Conservation (phyloP, 495 filamentous ascomycete genomes). For the Penicillium fimorum region DNA sequence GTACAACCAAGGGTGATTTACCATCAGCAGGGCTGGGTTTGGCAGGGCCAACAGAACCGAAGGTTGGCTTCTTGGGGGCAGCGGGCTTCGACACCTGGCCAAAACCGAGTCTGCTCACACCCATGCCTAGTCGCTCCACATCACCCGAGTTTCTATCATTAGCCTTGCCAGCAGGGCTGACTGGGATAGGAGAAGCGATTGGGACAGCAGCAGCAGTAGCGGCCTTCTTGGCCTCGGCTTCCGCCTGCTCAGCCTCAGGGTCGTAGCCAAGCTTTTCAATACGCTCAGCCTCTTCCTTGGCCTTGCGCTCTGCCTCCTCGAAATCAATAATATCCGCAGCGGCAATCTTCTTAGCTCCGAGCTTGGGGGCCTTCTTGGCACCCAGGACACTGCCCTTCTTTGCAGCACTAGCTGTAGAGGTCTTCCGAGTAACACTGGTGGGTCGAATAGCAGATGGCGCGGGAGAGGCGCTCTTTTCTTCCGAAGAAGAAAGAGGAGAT, state of each 20-base stretch:
- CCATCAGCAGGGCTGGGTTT: conserved; percentile 59
- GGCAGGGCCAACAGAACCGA: conserved; percentile 78
- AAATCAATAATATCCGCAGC: conserved; percentile 80
- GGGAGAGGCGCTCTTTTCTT: conserved; percentile 45
- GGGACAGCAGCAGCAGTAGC: conserved; percentile 50
- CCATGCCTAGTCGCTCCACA: conserved; percentile 88
- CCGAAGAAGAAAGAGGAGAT: conserved; percentile 72
- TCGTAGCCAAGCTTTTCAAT: conserved; percentile 99
- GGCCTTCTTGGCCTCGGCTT: conserved; percentile 53
- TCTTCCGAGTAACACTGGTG: conserved; percentile 75
- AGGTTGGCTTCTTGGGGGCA: conserved; percentile 74
- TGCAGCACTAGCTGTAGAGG: conserved; percentile 53
- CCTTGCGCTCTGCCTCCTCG: conserved; percentile 94
- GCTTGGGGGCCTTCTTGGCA: conserved; percentile 81
- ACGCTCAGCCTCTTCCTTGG: conserved; percentile 94
- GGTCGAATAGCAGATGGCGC: conserved; percentile 65
- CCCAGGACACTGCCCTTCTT: conserved; percentile 83
- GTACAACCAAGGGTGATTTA: conserved; percentile 37
- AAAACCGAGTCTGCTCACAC: conserved; percentile 82
- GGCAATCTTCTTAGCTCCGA: conserved; percentile 89
- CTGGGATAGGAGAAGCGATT: conserved; percentile 70
- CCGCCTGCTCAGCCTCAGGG: conserved; percentile 77
- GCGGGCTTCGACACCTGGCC: conserved; percentile 72
- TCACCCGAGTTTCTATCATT: conserved; percentile 67
- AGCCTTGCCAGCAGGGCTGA: conserved; percentile 58